These are phyloP conservation scores for Debaryomyces sp. DNA, from an alignment of 1,139 yeast species.

Conservation along the genomic window DNA sequence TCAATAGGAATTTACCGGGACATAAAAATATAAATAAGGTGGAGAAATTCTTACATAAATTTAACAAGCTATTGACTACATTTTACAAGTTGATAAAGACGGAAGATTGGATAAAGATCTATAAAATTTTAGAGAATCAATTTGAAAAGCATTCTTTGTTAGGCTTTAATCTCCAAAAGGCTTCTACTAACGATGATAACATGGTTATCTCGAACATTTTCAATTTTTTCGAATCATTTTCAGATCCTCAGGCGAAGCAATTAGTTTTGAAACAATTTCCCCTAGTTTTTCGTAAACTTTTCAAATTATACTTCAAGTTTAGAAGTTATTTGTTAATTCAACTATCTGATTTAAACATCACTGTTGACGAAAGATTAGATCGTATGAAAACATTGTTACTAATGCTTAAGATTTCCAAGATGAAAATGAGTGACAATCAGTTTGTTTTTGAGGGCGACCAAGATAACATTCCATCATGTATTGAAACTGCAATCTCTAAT, in stretches of 20 bases:
- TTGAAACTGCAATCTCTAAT: constrained; percentile 78
- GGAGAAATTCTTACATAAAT: constrained; percentile 60
- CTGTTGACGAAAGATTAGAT: constrained; percentile 62
- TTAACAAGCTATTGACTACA: constrained; percentile 65
- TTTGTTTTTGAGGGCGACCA: constrained; percentile 52
- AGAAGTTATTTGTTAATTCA: constrained; percentile 67
- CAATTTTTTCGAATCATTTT: constrained; percentile 65
- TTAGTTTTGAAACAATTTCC: constrained; percentile 63
- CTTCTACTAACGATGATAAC: constrained; percentile 52
- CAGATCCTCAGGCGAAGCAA: constrained; percentile 43
- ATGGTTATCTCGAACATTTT: constrained; percentile 70
- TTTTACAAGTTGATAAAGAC: constrained; percentile 62
- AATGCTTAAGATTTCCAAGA: constrained; percentile 64
- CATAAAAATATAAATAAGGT: constrained; percentile 48
- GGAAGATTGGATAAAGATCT: constrained; percentile 80
- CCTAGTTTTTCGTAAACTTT: constrained; percentile 63
- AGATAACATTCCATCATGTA: constrained; percentile 73
- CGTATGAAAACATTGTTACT: constrained; percentile 72
- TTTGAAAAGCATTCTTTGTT: constrained; percentile 57
- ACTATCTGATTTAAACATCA: constrained; percentile 61
- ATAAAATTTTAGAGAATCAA: constrained; percentile 73
- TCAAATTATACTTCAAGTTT: constrained; percentile 69
- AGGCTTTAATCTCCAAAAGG: constrained; percentile 52
- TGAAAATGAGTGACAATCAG: constrained; percentile 70
- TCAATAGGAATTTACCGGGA: constrained; percentile 51